Conservation (phyloP, 768 basidiomycete species). For the Paxillus rubicundulus region DNA sequence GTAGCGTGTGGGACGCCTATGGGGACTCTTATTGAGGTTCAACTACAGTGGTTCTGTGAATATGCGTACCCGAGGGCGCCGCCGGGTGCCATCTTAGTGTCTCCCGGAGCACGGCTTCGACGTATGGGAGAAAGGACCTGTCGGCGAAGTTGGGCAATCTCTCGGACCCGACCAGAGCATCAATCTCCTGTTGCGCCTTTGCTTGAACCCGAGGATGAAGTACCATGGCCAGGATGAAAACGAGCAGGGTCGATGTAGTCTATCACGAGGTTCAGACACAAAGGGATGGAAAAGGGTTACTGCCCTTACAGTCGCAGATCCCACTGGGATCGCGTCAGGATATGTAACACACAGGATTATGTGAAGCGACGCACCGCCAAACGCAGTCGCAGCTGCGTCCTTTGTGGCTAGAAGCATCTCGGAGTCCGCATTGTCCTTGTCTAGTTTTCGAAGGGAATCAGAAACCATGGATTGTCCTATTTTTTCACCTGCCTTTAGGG, state of each 20-base stretch:
- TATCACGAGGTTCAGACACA: background rate
- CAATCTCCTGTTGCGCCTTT: constrained; percentile 29
- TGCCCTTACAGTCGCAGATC: background rate
- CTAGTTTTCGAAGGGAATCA: background rate
- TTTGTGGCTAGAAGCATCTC: background rate
- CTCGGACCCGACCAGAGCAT: constrained; percentile 14
- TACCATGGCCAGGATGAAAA: constrained; percentile 12
- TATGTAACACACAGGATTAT: background rate
- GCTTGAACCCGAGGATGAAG: constrained; percentile 11
- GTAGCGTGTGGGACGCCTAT: constrained; percentile 30
- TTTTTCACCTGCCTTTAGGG: background rate
- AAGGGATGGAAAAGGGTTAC: background rate
- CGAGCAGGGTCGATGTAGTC: constrained; percentile 2
- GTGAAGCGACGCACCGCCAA: background rate
- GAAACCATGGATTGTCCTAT: background rate
- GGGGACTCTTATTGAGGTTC: background rate
- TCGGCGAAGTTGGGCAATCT: constrained; percentile 21
- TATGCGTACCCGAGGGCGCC: constrained; percentile 18
- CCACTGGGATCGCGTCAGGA: background rate
- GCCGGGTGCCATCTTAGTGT: constrained; percentile 25
- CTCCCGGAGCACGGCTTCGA: constrained; percentile 23
- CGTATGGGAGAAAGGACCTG: constrained; percentile 20
- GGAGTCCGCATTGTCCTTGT: background rate
- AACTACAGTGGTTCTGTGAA: background rate
- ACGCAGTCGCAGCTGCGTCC: background rate